Conservation (phyloP, 2,329 filamentous ascomycete species). For the Ampelomyces quisqualis region DNA sequence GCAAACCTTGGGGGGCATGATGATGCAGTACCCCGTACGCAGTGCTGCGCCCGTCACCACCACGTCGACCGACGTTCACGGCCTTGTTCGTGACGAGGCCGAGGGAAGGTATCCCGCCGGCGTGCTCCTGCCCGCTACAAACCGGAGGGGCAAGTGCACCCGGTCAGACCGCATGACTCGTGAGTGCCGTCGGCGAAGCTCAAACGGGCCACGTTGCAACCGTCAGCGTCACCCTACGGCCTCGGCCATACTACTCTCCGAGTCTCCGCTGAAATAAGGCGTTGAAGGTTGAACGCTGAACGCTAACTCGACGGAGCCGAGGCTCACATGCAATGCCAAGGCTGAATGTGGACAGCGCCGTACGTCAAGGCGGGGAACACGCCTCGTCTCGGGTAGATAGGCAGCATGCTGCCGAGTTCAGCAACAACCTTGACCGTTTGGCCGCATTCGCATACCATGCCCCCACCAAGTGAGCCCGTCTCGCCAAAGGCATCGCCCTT, state of each 20-base stretch:
- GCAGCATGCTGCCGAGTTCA: no score
- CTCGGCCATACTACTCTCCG: no score
- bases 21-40: slow-evolving; percentile 8
- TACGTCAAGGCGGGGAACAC: no score
- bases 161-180: background rate
- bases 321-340: no score
- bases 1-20: slow-evolving; percentile 7
- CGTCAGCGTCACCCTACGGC: no score
- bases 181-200: slow-evolving; percentile 4
- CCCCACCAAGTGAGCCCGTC: slow-evolving; percentile 28
- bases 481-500: slow-evolving; percentile 47
- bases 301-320: no score
- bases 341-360: no score
- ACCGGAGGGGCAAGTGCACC: slow-evolving; percentile 3
- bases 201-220: background rate
- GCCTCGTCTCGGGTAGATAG: background rate
- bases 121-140: background rate
- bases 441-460: no score
- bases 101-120: slow-evolving; percentile 2
- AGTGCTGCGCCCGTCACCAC: background rate
- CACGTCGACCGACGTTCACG: background rate
- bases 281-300: no score
- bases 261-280: no score
- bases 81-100: background rate
- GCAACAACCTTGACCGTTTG: no score